Conservation (phyloP, 805 yeast genomes). For the Saccharomycopsis javanensis region DNA sequence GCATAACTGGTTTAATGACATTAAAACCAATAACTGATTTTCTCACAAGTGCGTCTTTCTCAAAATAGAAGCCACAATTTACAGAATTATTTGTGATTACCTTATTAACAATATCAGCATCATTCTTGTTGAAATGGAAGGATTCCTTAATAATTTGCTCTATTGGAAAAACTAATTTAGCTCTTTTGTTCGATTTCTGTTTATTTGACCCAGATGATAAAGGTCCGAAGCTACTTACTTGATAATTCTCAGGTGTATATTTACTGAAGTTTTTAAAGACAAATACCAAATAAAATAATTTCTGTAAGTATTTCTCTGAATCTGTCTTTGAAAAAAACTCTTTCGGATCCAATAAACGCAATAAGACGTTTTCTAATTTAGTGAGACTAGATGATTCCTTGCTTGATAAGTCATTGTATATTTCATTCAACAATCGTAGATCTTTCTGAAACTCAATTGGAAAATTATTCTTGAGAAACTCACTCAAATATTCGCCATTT, state of each 20-base stretch:
- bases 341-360: not conserved
- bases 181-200: not conserved
- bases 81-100: slow-evolving; percentile 5
- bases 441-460: slow-evolving; percentile 16
- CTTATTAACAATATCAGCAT: slow-evolving; percentile 13
- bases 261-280: slow-evolving; percentile 10
- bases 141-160: slow-evolving; percentile 14
- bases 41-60: not conserved
- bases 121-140: slow-evolving; percentile 14
- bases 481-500: not conserved
- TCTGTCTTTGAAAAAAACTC: not conserved
- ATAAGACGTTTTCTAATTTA: slow-evolving; percentile 2
- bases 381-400: not conserved
- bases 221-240: not conserved
- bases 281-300: slow-evolving; percentile 9
- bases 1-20: slow-evolving; percentile 6
- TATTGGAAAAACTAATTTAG: slow-evolving; percentile 6
- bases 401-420: slow-evolving; percentile 2
- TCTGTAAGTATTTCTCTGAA: slow-evolving; percentile 6
- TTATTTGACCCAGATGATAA: not conserved
- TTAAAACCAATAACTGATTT: slow-evolving; percentile 11
- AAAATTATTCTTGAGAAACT: slow-evolving; percentile 18
- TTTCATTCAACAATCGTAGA: not conserved
- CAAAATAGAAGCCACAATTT: slow-evolving; percentile 1
- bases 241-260: not conserved